Conservation (phyloP, 305 asterid species). For the Caryopteris hybrid region DNA sequence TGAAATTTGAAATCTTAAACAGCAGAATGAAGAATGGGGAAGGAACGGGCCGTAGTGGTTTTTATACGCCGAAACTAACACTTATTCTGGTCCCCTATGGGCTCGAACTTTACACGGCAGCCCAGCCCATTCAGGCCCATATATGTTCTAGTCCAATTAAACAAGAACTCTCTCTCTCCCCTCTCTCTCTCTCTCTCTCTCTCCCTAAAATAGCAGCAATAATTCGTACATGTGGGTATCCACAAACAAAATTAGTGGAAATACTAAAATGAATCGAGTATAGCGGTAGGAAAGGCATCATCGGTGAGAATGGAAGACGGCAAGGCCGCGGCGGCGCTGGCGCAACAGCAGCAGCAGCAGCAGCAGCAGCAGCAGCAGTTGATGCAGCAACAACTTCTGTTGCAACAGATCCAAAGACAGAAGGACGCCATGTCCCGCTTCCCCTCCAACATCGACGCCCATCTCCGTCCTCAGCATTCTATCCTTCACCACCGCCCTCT, state of each 20-base stretch:
- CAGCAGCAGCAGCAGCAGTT: conserved; percentile 34
- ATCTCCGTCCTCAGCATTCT: conserved; percentile 49
- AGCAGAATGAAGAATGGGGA: neutral
- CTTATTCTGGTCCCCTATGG: too few relatives aligned
- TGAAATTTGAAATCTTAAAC: conserved; percentile 13
- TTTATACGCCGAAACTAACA: too few relatives aligned
- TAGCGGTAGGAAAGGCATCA: too few relatives aligned
- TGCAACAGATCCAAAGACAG: conserved; percentile 52
- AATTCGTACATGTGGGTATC: too few relatives aligned
- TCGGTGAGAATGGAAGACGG: conserved; percentile 30
- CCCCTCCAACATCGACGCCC: conserved; percentile 53
- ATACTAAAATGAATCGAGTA: too few relatives aligned
- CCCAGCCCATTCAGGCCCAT: neutral
- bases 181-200: too few relatives aligned
- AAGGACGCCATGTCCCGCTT: conserved; percentile 44
- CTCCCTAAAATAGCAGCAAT: too few relatives aligned
- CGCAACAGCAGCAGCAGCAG: conserved; percentile 12
- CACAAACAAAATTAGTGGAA: too few relatives aligned
- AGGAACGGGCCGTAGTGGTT: neutral
- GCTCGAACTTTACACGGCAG: neutral
- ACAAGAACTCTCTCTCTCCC: neutral
- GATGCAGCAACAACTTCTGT: conserved; percentile 43
- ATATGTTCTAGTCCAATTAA: neutral
- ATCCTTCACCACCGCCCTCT: conserved; percentile 52
- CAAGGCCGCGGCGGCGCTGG: conserved; percentile 29